Evolutionary conservation across 306 rosid species (phyloP).

Genomic region (Cucumis sativus): DNA sequence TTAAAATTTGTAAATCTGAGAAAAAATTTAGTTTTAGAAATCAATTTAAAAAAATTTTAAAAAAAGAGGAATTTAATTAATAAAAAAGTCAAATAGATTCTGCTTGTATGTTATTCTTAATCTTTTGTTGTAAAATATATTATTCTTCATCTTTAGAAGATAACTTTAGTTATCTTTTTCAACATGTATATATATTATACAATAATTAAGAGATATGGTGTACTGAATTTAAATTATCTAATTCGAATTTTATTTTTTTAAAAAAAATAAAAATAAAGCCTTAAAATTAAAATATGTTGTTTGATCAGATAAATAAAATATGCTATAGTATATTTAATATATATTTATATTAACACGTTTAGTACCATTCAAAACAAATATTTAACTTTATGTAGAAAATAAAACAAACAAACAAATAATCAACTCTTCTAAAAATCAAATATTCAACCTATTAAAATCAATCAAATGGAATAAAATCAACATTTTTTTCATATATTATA

Average conservation of each 20-base stretch:
- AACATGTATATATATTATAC: neutral
- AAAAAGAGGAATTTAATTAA: neutral
- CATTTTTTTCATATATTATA: too few relatives aligned
- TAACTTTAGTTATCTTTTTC: neutral
- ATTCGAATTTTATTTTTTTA: too few relatives aligned
- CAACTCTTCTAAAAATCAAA: too few relatives aligned
- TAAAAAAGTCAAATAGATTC: neutral
- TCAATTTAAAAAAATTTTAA: neutral
- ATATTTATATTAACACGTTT: neutral
- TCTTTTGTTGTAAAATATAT: neutral
- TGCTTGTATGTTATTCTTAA: neutral
- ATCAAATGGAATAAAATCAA: too few relatives aligned
- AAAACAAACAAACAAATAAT: too few relatives aligned
- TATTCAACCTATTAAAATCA: too few relatives aligned
- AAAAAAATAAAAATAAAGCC: neutral
- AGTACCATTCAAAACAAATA: neutral
- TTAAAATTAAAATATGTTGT: neutral
- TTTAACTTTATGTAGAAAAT: too few relatives aligned
- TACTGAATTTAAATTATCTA: neutral
- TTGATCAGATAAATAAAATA: neutral
- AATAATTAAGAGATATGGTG: neutral
- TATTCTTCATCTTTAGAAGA: neutral
- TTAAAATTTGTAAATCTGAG: neutral
- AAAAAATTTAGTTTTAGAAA: neutral
- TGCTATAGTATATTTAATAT: neutral